A percentile compares a stretch with the other conserved stretches of the same genome.
These are phyloP conservation scores for Botrytis medusae DNA, from an alignment of 2,329 filamentous ascomycete species.

Conservation along the genomic window DNA sequence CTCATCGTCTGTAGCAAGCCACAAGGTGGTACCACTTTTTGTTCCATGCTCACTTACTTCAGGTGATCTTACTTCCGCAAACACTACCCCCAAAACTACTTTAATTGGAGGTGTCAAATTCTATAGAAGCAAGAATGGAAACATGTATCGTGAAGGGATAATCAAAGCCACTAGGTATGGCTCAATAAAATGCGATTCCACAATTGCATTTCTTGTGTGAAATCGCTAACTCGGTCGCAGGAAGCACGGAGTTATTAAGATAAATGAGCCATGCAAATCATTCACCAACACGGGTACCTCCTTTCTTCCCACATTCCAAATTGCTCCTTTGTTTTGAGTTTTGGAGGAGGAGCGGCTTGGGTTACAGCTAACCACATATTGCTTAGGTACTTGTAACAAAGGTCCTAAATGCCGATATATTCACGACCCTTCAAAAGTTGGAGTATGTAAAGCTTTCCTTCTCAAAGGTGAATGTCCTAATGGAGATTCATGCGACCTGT, in stretches of 20 bases:
- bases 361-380: slow-evolving; percentile 38
- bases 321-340: slow-evolving; percentile 28
- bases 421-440: slow-evolving; percentile 84
- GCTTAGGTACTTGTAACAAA: slow-evolving; percentile 77
- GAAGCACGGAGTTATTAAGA: slow-evolving; percentile 55
- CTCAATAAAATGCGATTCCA: slow-evolving; percentile 20
- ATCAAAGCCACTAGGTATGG: slow-evolving; percentile 75
- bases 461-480: slow-evolving; percentile 74
- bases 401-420: slow-evolving; percentile 76
- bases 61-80: slow-evolving; percentile 61
- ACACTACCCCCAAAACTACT: slow-evolving; percentile 71
- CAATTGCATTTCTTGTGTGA: slow-evolving; percentile 33
- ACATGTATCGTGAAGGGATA: slow-evolving; percentile 75
- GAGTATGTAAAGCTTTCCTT: slow-evolving; percentile 85
- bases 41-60: slow-evolving; percentile 38
- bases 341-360: slow-evolving; percentile 30
- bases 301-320: slow-evolving; percentile 38
- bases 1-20: slow-evolving; percentile 9
- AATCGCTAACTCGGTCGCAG: slow-evolving; percentile 36
- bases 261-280: slow-evolving; percentile 70
- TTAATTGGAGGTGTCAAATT: slow-evolving; percentile 77
- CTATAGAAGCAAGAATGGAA: slow-evolving; percentile 82
- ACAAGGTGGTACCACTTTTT: slow-evolving; percentile 23
- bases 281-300: slow-evolving; percentile 68
- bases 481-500: slow-evolving; percentile 83